phyloP scores from a whole-genome alignment of 305 asterid species.

The Fraxinus greggii region DNA sequence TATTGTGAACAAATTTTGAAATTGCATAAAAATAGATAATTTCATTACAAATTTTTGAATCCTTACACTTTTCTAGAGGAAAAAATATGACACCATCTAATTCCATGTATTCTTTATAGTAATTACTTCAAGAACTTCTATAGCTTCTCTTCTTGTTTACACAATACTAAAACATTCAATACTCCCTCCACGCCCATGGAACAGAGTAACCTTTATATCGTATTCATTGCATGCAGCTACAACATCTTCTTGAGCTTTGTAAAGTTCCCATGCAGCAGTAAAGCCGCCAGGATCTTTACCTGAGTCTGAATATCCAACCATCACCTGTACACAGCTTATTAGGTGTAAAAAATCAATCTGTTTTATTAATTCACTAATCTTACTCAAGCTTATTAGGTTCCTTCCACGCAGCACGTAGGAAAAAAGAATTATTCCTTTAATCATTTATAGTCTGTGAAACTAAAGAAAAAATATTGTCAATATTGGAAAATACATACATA shows the following conservation, averaged over 20 bases:
- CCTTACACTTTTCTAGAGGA: background rate
- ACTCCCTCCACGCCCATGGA: conserved; percentile 89
- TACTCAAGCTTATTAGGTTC: background rate
- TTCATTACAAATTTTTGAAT: no score
- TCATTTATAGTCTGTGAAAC: no score
- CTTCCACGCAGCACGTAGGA: no score
- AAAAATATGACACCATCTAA: background rate
- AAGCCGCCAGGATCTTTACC: conserved; percentile 86
- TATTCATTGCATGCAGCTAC: conserved; percentile 73
- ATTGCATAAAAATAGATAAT: no score
- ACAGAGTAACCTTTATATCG: conserved; percentile 69
- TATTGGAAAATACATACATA: no score
- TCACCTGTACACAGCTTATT: no score
- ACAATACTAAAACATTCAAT: conserved; percentile 45
- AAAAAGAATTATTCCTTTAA: no score
- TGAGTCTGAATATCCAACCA: conserved; percentile 88
- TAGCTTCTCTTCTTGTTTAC: conserved; percentile 5
- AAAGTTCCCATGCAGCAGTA: conserved; percentile 83
- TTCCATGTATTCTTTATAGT: background rate
- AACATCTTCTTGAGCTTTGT: conserved; percentile 85
- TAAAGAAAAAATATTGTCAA: no score
- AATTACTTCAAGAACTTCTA: background rate
- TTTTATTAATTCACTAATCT: background rate
- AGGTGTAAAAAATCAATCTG: no score
- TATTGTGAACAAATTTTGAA: no score